Conservation (phyloP, 768 basidiomycete species). For the Cubamyces lactineus region DNA sequence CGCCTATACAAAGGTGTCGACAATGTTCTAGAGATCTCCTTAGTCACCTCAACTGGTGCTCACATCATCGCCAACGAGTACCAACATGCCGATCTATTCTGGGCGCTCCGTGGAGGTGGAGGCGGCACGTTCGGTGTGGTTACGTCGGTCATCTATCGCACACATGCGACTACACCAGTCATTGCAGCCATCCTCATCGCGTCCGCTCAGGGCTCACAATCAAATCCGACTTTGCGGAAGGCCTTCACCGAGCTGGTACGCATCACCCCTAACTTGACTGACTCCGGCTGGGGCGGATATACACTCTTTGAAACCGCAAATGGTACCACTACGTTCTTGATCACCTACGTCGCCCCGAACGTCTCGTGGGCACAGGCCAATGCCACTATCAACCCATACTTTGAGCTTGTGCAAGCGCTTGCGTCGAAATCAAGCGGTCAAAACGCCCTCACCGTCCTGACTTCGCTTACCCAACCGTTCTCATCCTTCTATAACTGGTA, state of each 20-base stretch:
- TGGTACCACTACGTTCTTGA: too few relatives aligned
- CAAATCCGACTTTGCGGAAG: background rate
- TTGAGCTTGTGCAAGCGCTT: too few relatives aligned
- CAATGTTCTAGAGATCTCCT: constrained; percentile 44
- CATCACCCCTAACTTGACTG: too few relatives aligned
- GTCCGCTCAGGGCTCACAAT: background rate
- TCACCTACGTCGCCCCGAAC: too few relatives aligned
- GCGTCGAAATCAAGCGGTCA: too few relatives aligned
- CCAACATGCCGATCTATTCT: constrained; percentile 55
- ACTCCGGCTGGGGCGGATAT: too few relatives aligned
- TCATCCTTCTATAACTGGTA: too few relatives aligned
- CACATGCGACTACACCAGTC: constrained; percentile 43
- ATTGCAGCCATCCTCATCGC: constrained; percentile 30
- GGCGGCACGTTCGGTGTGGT: constrained; percentile 42
- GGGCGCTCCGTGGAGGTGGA: constrained; percentile 51
- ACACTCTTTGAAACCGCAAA: too few relatives aligned
- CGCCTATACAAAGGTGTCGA: constrained; percentile 25
- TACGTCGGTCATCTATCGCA: constrained; percentile 48
- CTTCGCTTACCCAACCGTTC: too few relatives aligned
- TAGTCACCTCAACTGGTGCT: constrained; percentile 55
- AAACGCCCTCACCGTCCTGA: too few relatives aligned
- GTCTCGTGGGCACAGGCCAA: too few relatives aligned
- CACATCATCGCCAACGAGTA: constrained; percentile 46
- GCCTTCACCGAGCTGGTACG: background rate
- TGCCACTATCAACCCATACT: too few relatives aligned